phyloP scores from a whole-genome alignment of 208 protist species.

The Acanthamoeba royreba region DNA sequence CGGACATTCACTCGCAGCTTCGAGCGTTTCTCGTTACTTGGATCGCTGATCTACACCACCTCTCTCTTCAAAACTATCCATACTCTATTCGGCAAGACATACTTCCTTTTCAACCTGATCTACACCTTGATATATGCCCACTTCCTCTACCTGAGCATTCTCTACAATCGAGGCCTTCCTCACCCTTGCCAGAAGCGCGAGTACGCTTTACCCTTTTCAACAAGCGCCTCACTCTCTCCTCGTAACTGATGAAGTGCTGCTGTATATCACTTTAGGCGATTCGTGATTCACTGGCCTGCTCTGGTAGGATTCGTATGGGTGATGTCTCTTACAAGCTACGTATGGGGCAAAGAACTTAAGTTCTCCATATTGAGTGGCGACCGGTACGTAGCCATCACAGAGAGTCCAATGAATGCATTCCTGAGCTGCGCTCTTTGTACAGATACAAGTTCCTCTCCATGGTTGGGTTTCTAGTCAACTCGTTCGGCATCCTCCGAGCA shows the following conservation, averaged over 20 bases:
- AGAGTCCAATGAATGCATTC: neutral
- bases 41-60: neutral
- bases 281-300: neutral
- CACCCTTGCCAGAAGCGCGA: neutral
- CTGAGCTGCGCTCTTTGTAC: neutral
- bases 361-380: neutral
- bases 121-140: neutral
- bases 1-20: neutral
- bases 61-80: neutral
- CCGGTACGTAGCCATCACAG: neutral
- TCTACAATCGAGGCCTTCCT: neutral
- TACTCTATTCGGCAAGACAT: neutral
- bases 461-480: neutral
- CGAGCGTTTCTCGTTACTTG: neutral
- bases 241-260: neutral
- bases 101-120: neutral
- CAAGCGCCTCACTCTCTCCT: neutral
- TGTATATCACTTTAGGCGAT: too few relatives aligned
- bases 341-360: neutral
- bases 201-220: neutral
- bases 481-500: conserved; percentile 1
- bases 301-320: neutral
- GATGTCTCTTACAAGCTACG: neutral
- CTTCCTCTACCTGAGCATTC: neutral
- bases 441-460: conserved; percentile 27